Evolutionary conservation across 148 eudicot genomes (phyloP).

Genomic region (Beta vulgaris): DNA sequence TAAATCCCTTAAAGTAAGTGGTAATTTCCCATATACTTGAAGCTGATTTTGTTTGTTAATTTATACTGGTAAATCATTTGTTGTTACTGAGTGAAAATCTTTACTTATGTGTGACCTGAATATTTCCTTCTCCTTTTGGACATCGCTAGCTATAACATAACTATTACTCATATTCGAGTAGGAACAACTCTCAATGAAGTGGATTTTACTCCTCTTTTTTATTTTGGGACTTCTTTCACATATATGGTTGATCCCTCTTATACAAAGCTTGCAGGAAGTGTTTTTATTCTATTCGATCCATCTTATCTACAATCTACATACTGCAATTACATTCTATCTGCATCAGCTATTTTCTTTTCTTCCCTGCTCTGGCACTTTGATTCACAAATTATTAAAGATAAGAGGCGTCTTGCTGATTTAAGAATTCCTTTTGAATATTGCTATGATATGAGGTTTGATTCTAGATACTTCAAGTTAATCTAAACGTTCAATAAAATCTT

Average conservation of each 20-base stretch:
- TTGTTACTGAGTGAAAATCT: background rate
- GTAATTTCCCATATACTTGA: constrained; percentile 36
- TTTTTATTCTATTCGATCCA: constrained; percentile 25
- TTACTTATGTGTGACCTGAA: constrained; percentile 2
- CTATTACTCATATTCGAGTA: constrained; percentile 65
- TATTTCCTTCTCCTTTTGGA: constrained; percentile 11
- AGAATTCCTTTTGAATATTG: constrained; percentile 50
- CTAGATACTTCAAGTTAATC: constrained; percentile 5
- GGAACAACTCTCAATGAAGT: constrained; percentile 53
- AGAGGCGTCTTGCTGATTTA: constrained; percentile 38
- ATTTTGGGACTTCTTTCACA: constrained; percentile 89
- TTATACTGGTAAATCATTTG: background rate
- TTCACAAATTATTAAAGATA: constrained; percentile 40
- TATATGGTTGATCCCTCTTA: constrained; percentile 73
- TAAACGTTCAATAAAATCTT: background rate
- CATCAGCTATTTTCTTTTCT: background rate
- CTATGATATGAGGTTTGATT: constrained; percentile 42
- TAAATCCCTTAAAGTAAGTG: constrained; percentile 81
- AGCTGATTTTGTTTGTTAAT: constrained; percentile 8
- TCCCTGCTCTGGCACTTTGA: constrained; percentile 40
- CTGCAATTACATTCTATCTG: background rate
- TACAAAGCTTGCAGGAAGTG: constrained; percentile 48
- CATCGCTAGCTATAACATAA: constrained; percentile 79
- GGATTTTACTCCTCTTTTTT: constrained; percentile 70
- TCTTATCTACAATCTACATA: background rate